phyloP scores from a whole-genome alignment of 225 moss, liverwort and hornwort species.

The Pleurozium schreberi region DNA sequence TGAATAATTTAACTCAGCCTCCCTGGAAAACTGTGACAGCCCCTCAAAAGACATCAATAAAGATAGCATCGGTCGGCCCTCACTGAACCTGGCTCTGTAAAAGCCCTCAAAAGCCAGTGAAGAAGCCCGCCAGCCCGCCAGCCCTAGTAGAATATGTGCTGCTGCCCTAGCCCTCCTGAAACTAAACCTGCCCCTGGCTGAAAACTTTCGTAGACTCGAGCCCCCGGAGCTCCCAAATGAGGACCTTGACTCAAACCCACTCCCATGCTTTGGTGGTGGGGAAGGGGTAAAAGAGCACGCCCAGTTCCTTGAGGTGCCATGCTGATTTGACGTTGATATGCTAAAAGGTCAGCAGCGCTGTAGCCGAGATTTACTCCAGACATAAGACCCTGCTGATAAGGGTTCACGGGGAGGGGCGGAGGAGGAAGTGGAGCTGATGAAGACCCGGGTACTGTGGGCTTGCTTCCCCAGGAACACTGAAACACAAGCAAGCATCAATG shows the following conservation, averaged over 20 bases:
- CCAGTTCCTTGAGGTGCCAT: conserved; percentile 36
- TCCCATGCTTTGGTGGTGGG: conserved; percentile 38
- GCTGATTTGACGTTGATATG: conserved; percentile 38
- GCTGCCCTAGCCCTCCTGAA: conserved; percentile 33
- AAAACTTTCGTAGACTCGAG: conserved; percentile 47
- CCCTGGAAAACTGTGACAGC: conserved; percentile 2
- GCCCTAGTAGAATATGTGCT: conserved; percentile 31
- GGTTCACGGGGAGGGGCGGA: conserved; percentile 31
- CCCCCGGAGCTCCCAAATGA: conserved; percentile 39
- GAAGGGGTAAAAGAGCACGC: conserved; percentile 46
- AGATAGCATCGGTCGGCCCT: not conserved
- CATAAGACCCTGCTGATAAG: conserved; percentile 48
- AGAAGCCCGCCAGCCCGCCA: not conserved
- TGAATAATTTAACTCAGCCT: conserved; percentile 11
- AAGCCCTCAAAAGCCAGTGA: not conserved
- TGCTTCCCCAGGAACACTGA: conserved; percentile 73
- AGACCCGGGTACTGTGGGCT: conserved; percentile 49
- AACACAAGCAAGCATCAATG: not conserved
- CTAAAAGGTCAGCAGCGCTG: conserved; percentile 31
- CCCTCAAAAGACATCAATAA: conserved; percentile 1
- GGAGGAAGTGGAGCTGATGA: conserved; percentile 33
- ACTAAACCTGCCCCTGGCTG: conserved; percentile 47
- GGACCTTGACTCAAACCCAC: conserved; percentile 42
- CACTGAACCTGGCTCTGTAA: not conserved
- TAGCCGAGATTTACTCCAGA: conserved; percentile 28